Evolutionary conservation across 2,329 filamentous ascomycete genomes (phyloP).

Genomic region (Seiridium cupressi): DNA sequence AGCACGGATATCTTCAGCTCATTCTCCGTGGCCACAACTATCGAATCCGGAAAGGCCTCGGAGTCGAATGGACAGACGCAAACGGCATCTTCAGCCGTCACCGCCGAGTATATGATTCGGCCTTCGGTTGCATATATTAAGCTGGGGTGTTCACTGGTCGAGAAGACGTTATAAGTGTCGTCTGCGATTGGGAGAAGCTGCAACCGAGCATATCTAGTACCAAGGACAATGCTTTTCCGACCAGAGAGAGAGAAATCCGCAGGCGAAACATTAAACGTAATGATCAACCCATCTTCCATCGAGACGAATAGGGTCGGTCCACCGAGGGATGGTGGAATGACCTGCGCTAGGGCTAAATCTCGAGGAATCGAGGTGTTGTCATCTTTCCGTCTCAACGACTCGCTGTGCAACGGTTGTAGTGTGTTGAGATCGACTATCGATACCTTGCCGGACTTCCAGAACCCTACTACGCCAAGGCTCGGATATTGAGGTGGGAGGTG

Average conservation of each 20-base stretch:
- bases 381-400: conserved; percentile 55
- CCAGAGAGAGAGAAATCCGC: conserved; percentile 62
- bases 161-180: conserved; percentile 78
- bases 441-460: conserved; percentile 81
- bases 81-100: conserved; percentile 83
- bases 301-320: conserved; percentile 81
- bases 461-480: conserved; percentile 75
- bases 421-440: conserved; percentile 69
- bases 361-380: conserved; percentile 79
- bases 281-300: conserved; percentile 87
- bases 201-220: conserved; percentile 80
- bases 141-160: conserved; percentile 90
- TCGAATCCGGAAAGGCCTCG: conserved; percentile 74
- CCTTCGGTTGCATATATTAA: conserved; percentile 89
- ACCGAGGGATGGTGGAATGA: conserved; percentile 59
- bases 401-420: conserved; percentile 64
- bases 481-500: conserved; percentile 65
- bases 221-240: conserved; percentile 79
- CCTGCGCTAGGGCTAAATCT: conserved; percentile 74
- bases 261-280: conserved; percentile 73
- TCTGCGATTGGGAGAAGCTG: conserved; percentile 70
- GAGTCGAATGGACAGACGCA: conserved; percentile 81
- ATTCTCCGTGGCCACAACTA: conserved; percentile 74
- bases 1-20: conserved; percentile 79
- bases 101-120: conserved; percentile 86